Evolutionary conservation across 2,329 filamentous ascomycete species (phyloP), one percentile per base, ranked within the genome.

Genomic region (Ceratocystis cubensis): DNA sequence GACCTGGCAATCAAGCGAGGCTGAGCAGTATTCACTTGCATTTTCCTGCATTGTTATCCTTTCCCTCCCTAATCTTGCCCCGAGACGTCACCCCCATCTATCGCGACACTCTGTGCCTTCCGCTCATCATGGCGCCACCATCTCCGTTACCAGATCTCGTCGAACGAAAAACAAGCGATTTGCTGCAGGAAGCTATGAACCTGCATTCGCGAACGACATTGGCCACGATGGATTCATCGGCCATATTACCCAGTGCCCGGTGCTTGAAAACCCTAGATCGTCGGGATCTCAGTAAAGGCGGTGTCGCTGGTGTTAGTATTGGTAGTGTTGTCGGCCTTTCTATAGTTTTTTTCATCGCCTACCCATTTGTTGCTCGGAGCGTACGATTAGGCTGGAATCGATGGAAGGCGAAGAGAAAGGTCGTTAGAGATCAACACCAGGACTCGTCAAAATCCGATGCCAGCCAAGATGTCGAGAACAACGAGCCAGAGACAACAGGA

Each of bases 231-330:
- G 8, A 59, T n/a, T 30, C 56, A 37, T 37, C 56, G 7, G 10
- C 25, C 30, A n/a, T 59, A 59, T 37, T 30, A n/a, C 28, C 56
- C 25, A 37, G 15, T 15, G n/a, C 56, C 17, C 15, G 17, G 33
- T 37, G 56, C 7, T 20, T 30, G 28, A 37, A 59, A 59, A 41
- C 65, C 3, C 63, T 68, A 17, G 46, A 59, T 17, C 48, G 61
- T 28, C 63, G 69, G 15, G 63, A 64, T 53, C 70, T 76, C 25
- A 72, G 71, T 17, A 68, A 73, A 0, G 83, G 83, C 4, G 81
- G 80, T 1, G 85, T 87, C 37, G 83, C 82, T 1, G 85, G 84
- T 4, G 84, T 87, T 44, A 78, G 77, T 1, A 75, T 87, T 46
- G 83, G 83, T 22, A 74, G 72, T 1, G 75, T 79, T 1, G 79